Conservation (phyloP, 2,329 filamentous ascomycete species). For the Dactylonectria macrodidyma region DNA sequence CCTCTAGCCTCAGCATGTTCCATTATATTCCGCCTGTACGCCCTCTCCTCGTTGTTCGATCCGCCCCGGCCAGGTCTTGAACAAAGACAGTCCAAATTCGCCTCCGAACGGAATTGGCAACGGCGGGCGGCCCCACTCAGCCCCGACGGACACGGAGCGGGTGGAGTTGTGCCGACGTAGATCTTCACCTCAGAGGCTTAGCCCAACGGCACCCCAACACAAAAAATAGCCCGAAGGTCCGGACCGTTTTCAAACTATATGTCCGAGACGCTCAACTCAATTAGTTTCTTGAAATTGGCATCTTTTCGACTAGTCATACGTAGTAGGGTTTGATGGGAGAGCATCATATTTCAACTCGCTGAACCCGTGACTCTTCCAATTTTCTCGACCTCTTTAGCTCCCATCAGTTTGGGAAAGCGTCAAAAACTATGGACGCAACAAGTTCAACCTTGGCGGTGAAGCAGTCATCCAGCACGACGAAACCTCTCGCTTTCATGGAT, state of each 20-base stretch:
- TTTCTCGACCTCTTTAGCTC: too few relatives aligned
- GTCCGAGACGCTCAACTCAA: too few relatives aligned
- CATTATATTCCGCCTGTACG: neutral
- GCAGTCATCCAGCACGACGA: slow-evolving; percentile 8
- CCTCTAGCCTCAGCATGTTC: neutral
- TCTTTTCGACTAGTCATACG: too few relatives aligned
- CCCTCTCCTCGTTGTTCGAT: neutral
- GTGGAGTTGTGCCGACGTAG: neutral
- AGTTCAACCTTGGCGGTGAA: neutral
- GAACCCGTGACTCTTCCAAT: too few relatives aligned
- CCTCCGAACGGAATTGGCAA: too few relatives aligned
- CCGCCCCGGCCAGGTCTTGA: neutral
- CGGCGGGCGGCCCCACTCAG: too few relatives aligned
- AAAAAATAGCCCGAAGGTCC: neutral
- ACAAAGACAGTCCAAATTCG: too few relatives aligned
- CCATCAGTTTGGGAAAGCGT: too few relatives aligned
- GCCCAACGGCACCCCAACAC: neutral
- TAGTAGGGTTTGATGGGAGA: too few relatives aligned
- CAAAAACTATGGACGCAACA: slow-evolving; percentile 47
- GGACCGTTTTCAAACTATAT: neutral
- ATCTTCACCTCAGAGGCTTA: neutral
- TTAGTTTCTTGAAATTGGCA: too few relatives aligned
- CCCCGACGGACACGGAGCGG: neutral
- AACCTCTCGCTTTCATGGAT: slow-evolving; percentile 54
- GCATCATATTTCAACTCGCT: too few relatives aligned